Base-by-base conservation (phyloP, 2,329 filamentous ascomycete species). In the Aspergillus sp. region DNA sequence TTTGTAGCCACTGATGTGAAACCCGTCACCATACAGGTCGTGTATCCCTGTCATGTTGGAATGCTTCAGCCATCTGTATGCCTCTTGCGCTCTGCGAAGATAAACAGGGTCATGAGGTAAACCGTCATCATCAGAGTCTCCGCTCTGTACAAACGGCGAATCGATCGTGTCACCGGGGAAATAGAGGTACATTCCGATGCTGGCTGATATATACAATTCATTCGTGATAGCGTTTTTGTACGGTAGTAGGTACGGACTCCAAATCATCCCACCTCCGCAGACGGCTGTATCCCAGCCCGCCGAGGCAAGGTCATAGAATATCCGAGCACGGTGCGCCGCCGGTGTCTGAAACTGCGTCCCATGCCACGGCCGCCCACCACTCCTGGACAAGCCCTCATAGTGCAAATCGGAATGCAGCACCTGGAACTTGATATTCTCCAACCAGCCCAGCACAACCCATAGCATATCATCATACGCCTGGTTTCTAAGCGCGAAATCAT, bases 221-320 rank as follows among this genome's bases (percentile, higher is more conserved):
- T 97, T 97, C 30, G 93, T 98, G 66, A 98, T 96, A 61, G 93
- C 91, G 68, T 98, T 98, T 71, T 97, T 98, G 78, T 97, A 98
- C 0, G 92, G 91, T 39, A 82, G 74, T 26, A 93, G 77, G 36
- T 85, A 84, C 3, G 91, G 91, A 64, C 90, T 96, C 93, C 93
- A 98, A 13, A 86, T 83, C 89, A 98, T 96, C 44, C 93, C 93
- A 20, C 93, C 93, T 4, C 83, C 84, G 67, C 93, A 98, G 5
- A 96, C 82, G 22, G 80, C 81, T 20, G 84, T 89, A 68, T 96
- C 89, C 91, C 93, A 98, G 5, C 93, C 91, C 11, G 82, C 78
- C 5, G 85, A 82, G 5, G 90, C 89, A 38, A 96, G 77, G 30
- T 93, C 89, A 83, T 93, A 96, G 75, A 97, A 97, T 13, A 95